These are phyloP conservation scores for Coemansia sp. DNA, from an alignment of 192 early-diverging fungal species.

Conservation along the genomic window DNA sequence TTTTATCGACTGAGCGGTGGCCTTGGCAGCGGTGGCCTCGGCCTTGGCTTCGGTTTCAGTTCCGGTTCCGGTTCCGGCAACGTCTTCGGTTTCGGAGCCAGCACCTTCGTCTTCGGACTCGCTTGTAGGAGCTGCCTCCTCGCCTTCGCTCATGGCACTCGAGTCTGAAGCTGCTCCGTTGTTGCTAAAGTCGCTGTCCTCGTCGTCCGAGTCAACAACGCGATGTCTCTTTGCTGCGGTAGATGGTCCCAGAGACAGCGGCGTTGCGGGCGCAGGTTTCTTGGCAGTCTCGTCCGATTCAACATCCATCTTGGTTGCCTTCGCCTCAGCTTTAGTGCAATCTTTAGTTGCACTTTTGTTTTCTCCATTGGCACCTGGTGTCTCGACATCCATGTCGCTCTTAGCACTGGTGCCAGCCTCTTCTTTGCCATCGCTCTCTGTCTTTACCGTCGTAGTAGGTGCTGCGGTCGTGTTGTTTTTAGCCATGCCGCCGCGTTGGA, in stretches of 20 bases:
- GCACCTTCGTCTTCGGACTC: too few species aligned
- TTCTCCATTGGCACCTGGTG: too few species aligned
- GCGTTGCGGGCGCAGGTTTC: neutral
- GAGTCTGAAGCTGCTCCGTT: neutral
- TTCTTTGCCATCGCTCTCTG: neutral
- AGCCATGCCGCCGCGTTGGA: slow-evolving; percentile 13
- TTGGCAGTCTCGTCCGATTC: slow-evolving; percentile 4
- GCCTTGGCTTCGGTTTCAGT: neutral
- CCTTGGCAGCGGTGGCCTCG: neutral
- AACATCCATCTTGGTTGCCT: slow-evolving; percentile 1
- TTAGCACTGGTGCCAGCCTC: neutral
- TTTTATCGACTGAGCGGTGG: neutral
- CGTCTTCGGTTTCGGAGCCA: too few species aligned
- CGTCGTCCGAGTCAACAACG: slow-evolving; percentile 12
- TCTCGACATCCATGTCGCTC: too few species aligned
- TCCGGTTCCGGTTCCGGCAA: too few species aligned
- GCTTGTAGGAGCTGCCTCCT: neutral
- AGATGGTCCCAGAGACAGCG: neutral
- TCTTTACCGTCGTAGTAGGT: too few species aligned
- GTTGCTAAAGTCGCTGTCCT: slow-evolving; percentile 4
- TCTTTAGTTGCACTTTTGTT: too few species aligned
- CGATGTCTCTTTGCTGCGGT: neutral
- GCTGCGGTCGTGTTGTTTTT: slow-evolving; percentile 25
- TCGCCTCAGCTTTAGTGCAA: too few species aligned
- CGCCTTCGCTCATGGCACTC: slow-evolving; percentile 1